Evolutionary conservation across 805 yeast genomes (phyloP), one percentile per base, ranked within the genome.

Genomic region (Dipodascopsis uninucleata): DNA sequence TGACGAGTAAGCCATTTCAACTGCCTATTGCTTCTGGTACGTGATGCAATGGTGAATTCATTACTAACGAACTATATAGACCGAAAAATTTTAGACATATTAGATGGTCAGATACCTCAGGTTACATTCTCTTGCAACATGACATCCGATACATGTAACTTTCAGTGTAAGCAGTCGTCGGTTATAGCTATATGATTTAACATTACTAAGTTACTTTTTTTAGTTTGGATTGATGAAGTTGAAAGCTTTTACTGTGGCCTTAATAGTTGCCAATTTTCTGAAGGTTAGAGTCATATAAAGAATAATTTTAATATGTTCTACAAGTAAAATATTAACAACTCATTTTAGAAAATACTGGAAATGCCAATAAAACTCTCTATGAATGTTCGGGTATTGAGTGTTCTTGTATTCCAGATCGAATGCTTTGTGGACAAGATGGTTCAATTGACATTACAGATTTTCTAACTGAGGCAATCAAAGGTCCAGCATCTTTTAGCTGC

Each of bases 171-270:
- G 52, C 31, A 9, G 4, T n/a, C 9, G 6, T 5, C 28, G 4
- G 20, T 23, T n/a, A 20, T 14, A n/a, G n/a, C n/a, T n/a, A n/a
- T n/a, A n/a, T n/a, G n/a, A n/a, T n/a, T n/a, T n/a, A n/a, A n/a
- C n/a, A 17, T 35, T 35, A n/a, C 31, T 7, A 9, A 35, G n/a
- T n/a, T n/a, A n/a, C n/a, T 9, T 33, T 17, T 8, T 31, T 5
- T 21, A 49, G 50, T 93, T 61, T 93, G 98, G 98, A 86, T 93
- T 53, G 96, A 82, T 56, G 78, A 87, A 62, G 69, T 74, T 35
- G 98, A 93, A 63, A 82, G 94, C 48, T 93, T 93, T 64, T 93
- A 78, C 63, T 93, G 98, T 70, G 93, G 82, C 36, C 74, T 93
- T 55, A 66, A 73, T 41, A 66, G 71, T n/a, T 93, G 98, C 70